Percentiles rank a stretch among this genome's conserved stretches.
Conservation (phyloP, 1,284 basidiomycete species). For the Fomitopsis palustris region DNA sequence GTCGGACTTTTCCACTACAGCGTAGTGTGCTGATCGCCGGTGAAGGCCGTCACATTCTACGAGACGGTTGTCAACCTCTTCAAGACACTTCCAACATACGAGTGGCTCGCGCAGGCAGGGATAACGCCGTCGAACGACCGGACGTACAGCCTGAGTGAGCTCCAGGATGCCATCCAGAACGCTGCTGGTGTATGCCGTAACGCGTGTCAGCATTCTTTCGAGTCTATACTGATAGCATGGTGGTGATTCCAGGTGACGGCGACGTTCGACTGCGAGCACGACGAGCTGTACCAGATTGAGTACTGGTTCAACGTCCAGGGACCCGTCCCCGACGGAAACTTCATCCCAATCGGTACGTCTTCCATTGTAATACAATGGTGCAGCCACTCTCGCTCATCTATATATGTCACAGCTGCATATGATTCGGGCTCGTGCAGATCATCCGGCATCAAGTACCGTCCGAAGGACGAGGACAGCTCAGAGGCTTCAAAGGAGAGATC, state of each 20-base stretch:
- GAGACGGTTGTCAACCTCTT: slow-evolving; percentile 61
- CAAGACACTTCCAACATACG: slow-evolving; percentile 70
- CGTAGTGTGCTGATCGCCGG: background rate
- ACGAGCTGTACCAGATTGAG: slow-evolving; percentile 47
- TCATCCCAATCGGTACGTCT: slow-evolving; percentile 54
- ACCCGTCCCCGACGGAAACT: slow-evolving; percentile 61
- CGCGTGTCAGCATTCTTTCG: background rate
- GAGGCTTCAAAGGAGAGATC: background rate
- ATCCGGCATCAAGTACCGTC: slow-evolving; percentile 51
- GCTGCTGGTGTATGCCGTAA: slow-evolving; percentile 38
- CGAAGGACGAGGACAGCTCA: slow-evolving; percentile 33
- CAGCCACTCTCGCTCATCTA: background rate
- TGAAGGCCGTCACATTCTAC: slow-evolving; percentile 71
- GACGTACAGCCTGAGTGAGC: slow-evolving; percentile 56
- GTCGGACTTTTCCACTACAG: background rate
- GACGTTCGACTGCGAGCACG: slow-evolving; percentile 49
- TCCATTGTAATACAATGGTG: background rate
- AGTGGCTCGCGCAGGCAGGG: slow-evolving; percentile 65
- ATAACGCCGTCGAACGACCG: slow-evolving; percentile 60
- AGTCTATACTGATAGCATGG: background rate
- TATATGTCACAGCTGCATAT: slow-evolving; percentile 44
- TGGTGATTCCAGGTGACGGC: slow-evolving; percentile 39
- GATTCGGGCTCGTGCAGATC: slow-evolving; percentile 48
- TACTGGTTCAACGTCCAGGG: slow-evolving; percentile 72
- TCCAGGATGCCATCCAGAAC: slow-evolving; percentile 54